Conservation (phyloP, 129 eudicot species). For the Flaveria sonorensis region DNA sequence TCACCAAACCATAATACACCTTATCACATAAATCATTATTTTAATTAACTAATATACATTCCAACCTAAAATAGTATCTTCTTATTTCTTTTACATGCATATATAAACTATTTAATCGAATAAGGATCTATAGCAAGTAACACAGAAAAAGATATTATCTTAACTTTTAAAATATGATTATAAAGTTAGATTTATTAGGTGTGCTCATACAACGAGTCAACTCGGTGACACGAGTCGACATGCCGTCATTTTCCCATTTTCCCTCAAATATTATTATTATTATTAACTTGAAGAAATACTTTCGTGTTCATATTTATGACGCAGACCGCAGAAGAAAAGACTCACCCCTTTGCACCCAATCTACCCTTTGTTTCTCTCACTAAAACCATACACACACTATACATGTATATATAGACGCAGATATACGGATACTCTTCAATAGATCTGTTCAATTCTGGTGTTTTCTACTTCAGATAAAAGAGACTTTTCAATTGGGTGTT, state of each 20-base stretch:
- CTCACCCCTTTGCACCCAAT: conserved; percentile 16
- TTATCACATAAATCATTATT: too few relatives aligned
- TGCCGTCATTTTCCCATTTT: conserved; percentile 18
- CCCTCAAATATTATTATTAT: background rate
- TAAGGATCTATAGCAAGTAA: too few relatives aligned
- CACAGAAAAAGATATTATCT: too few relatives aligned
- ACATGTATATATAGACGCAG: conserved; percentile 7
- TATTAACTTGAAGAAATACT: background rate
- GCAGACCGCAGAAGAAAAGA: conserved; percentile 29
- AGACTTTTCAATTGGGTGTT: too few relatives aligned
- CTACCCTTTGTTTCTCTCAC: conserved; percentile 23
- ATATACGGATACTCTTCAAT: background rate
- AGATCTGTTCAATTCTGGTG: conserved; percentile 25
- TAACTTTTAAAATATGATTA: too few relatives aligned
- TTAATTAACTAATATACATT: too few relatives aligned
- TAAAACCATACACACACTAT: background rate
- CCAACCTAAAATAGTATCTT: too few relatives aligned
- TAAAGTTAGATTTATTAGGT: too few relatives aligned
- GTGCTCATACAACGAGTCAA: background rate
- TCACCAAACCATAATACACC: too few relatives aligned
- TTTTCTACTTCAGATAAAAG: background rate
- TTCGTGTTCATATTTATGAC: conserved; percentile 40
- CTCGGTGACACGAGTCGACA: conserved; percentile 23
- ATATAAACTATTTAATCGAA: too few relatives aligned
- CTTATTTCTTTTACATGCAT: too few relatives aligned